Conservation (phyloP, 371 early-diverging fungal species). For the Parasitella parasitica region DNA sequence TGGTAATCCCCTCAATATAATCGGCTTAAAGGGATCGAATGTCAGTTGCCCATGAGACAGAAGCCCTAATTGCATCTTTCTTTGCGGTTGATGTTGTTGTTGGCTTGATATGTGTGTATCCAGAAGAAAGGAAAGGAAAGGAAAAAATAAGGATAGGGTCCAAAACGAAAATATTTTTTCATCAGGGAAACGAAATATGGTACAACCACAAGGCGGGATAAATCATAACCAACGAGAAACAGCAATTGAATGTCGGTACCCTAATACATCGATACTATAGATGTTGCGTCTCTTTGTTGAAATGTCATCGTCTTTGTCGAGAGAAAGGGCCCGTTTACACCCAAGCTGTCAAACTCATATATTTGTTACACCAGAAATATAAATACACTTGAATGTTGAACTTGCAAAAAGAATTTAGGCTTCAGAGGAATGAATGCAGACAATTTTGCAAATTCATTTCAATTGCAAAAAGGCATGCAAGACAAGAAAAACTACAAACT, state of each 20-base stretch:
- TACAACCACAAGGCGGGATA: background rate
- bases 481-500: too few species aligned
- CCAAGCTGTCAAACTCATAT: too few species aligned
- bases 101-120: background rate
- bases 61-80: slow-evolving; percentile 21
- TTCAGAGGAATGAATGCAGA: too few species aligned
- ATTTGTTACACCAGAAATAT: too few species aligned
- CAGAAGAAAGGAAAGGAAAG: background rate
- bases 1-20: slow-evolving; percentile 30
- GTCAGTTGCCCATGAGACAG: slow-evolving; percentile 30
- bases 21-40: slow-evolving; percentile 35
- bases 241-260: background rate
- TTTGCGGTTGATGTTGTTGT: background rate
- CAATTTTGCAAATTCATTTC: too few species aligned
- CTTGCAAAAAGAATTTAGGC: too few species aligned
- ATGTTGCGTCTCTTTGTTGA: background rate
- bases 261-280: background rate
- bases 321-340: background rate
- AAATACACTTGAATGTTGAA: too few species aligned
- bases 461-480: too few species aligned
- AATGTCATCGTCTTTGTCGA: background rate
- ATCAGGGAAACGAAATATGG: background rate
- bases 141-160: background rate
- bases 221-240: background rate
- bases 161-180: background rate